Evolutionary conservation across 495 filamentous ascomycete genomes (phyloP).

Genomic region (Penicillium nucicola): DNA sequence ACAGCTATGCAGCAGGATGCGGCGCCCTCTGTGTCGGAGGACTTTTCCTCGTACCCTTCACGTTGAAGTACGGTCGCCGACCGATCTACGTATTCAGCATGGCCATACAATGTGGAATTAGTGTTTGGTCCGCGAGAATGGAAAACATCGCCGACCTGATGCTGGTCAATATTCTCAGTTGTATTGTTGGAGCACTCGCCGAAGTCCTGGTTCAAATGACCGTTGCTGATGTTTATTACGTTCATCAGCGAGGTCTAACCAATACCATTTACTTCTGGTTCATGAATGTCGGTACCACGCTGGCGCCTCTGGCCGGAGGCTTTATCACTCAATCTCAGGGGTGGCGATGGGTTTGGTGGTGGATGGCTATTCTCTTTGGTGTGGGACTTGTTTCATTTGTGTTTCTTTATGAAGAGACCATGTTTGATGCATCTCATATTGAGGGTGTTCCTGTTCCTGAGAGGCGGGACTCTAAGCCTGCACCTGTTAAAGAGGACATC

Average conservation of each 20-base stretch:
- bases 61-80: conserved; percentile 41
- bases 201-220: conserved; percentile 47
- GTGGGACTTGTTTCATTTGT: conserved; percentile 9
- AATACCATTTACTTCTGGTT: conserved; percentile 40
- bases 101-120: conserved; percentile 29
- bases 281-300: conserved; percentile 23
- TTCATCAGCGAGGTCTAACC: conserved; percentile 42
- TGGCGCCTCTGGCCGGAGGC: conserved; percentile 42
- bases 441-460: conserved; percentile 6
- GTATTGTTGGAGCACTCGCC: conserved; percentile 35
- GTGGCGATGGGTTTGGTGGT: conserved; percentile 53
- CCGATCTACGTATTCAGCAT: conserved; percentile 41
- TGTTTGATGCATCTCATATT: conserved; percentile 6
- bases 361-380: conserved; percentile 42
- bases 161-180: conserved; percentile 30
- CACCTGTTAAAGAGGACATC: conserved; percentile 1
- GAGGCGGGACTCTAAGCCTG: not conserved
- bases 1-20: conserved; percentile 37
- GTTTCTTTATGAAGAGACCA: conserved; percentile 20
- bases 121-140: conserved; percentile 38
- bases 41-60: conserved; percentile 43
- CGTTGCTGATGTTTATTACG: conserved; percentile 46
- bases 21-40: conserved; percentile 35
- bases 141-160: conserved; percentile 36
- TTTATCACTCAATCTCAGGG: conserved; percentile 41